A percentile compares a stretch with the other conserved stretches of the same genome.
Conservation (phyloP, 2,329 filamentous ascomycete species). For the Exophiala alcalophila region DNA sequence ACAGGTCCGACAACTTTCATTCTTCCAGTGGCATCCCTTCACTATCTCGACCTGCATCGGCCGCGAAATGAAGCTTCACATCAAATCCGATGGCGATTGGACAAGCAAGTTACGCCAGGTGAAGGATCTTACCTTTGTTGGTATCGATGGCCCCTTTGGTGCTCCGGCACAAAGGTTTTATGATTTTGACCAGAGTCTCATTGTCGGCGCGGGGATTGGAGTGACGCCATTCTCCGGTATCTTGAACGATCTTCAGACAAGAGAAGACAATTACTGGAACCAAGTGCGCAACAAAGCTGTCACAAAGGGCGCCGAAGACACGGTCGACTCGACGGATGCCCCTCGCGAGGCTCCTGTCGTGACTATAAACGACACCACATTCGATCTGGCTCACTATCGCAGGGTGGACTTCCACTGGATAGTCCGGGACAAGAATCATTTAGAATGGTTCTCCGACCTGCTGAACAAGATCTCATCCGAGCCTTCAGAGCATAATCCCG, state of each 20-base stretch:
- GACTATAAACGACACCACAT: not conserved
- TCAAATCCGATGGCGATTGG: constrained; percentile 60
- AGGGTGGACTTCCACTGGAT: constrained; percentile 61
- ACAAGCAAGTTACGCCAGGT: constrained; percentile 48
- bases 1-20: constrained; percentile 52
- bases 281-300: too few relatives aligned
- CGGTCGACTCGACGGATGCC: too few relatives aligned
- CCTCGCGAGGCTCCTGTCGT: too few relatives aligned
- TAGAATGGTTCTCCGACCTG: constrained; percentile 55
- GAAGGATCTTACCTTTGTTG: constrained; percentile 46
- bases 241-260: constrained; percentile 51
- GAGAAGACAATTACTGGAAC: constrained; percentile 20
- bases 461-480: constrained; percentile 40
- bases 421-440: constrained; percentile 55
- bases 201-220: constrained; percentile 57
- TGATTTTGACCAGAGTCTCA: constrained; percentile 55
- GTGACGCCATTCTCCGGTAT: constrained; percentile 59
- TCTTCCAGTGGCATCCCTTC: constrained; percentile 60
- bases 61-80: constrained; percentile 54
- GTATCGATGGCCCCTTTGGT: constrained; percentile 57
- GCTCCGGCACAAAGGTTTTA: constrained; percentile 59
- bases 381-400: constrained; percentile 37
- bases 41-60: constrained; percentile 56
- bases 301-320: too few relatives aligned
- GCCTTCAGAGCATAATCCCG: constrained; percentile 31